Evolutionary conservation across 768 basidiomycete genomes (phyloP), one percentile per base, ranked within the genome.

Genomic region (Lepiota subincarnata): DNA sequence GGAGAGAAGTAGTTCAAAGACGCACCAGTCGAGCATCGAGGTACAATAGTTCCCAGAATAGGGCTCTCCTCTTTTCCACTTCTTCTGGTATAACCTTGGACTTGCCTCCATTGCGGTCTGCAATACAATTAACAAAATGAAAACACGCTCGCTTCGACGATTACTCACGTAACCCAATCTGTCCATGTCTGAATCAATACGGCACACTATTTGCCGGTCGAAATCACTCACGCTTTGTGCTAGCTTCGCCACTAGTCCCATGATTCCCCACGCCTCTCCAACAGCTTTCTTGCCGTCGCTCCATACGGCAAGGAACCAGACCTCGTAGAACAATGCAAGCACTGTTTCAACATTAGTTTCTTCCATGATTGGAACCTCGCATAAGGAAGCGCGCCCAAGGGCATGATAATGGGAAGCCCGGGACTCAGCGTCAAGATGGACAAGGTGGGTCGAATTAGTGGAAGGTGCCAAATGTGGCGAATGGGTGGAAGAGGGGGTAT

Each of bases 1-100:
- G 10, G 22, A 13, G 4, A 50, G 10, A 22, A 14, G 6, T n/a
- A 10, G 38, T 20, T n/a, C n/a, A 20, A 45, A 35, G 22, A 66
- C 74, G 37, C 60, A 77, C 77, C 60, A 87, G 71, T 19, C 86
- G 80, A 19, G 76, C 76, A 66, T 88, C 86, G 55, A 87, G 68
- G 62, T 81, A 80, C 52, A 86, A 70, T 50, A 87, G 69, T 60
- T 87, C 84, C 85, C 85, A 88, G 63, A 84, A 83, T 48, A 87
- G 71, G 58, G 81, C 80, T 57, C 83, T 73, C 56, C 85, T 77
- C 64, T 81, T 83, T 59, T 87, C 84, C 1, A 83, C 75, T 63
- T 86, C 86, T 61, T 87, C 83, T 19, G 82, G 83, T 39, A 84
- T 84, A 44, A 86, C 76, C 63, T 86, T 85, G 47, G 79, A 79